Base-by-base conservation (phyloP, 495 filamentous ascomycete genomes). In the Penicillium lagena region DNA sequence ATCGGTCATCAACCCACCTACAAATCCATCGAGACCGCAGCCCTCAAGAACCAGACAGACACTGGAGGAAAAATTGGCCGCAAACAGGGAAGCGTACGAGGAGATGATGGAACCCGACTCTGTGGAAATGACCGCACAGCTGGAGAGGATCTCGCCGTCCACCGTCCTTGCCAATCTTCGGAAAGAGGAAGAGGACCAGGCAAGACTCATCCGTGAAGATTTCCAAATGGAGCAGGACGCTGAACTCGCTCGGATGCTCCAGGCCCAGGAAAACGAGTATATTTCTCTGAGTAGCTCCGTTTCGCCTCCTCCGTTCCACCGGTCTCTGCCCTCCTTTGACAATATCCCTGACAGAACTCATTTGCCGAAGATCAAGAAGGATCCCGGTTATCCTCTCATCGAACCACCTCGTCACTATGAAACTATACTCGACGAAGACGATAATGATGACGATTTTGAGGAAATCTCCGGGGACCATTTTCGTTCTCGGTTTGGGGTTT, bases 201-300 rank as follows among this genome's bases (percentile, higher is more conserved):
- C 49, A 15, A 37, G 37, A 13, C 35, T 29, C 1, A 48, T 60
- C 29, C 28, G 36, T 9, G 30, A 31, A 13, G 32, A 48, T 9
- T 50, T 47, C 12, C 55, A 52, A 27, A 17, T 52, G 12, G 49
- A 52, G 13, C 55, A 45, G n/a, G 78, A 81, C 47, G 74, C 53
- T 35, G 72, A 73, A 47, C 57, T 68, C 45, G 77, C 76, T 42
- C 67, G 70, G 28, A 59, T 43, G 35, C 45, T 80, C 7, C 59
- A 67, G 42, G 51, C 49, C n/a, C 37, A 40, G 12, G 48, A 43
- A 17, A 28, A 50, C 22, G 9, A 37, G 2, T 45, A 22, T 22
- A 22, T 6, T 22, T 22, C 22, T 22, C 22, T 22, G 22, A 22
- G 22, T 22, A 22, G 22, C 22, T 22, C 22, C 4, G 22, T 22